Percentiles rank a stretch among this genome's conserved stretches.
These are phyloP conservation scores for Beauveria sp. DNA, from an alignment of 2,329 filamentous ascomycete genomes.

Conservation along the genomic window DNA sequence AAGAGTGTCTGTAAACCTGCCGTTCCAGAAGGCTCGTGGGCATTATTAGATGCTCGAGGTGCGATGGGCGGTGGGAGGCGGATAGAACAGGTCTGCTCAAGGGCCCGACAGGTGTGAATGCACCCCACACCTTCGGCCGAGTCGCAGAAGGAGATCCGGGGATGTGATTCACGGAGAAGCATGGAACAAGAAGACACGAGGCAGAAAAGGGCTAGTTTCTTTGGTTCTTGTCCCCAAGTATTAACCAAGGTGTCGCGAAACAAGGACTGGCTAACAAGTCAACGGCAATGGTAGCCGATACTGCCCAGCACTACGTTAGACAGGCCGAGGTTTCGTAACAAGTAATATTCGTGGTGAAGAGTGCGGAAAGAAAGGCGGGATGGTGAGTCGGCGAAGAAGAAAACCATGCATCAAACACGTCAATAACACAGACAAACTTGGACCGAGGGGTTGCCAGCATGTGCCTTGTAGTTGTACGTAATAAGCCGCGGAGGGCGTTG, in stretches of 20 bases:
- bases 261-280: too few relatives aligned
- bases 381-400: too few relatives aligned
- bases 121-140: neutral
- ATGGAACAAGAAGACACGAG: too few relatives aligned
- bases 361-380: too few relatives aligned
- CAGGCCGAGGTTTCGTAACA: neutral
- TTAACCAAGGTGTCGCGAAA: too few relatives aligned
- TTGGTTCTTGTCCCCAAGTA: too few relatives aligned
- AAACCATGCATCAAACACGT: neutral
- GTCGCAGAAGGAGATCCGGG: neutral
- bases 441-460: neutral
- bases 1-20: too few relatives aligned
- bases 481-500: neutral
- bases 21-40: too few relatives aligned
- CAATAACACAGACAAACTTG: neutral
- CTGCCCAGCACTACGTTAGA: neutral
- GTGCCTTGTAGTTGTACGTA: slow-evolving; percentile 4
- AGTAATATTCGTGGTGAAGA: too few relatives aligned
- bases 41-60: too few relatives aligned
- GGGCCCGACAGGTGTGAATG: neutral
- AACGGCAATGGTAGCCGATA: neutral
- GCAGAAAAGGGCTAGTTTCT: too few relatives aligned
- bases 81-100: neutral
- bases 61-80: too few relatives aligned
- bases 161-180: neutral